Percentiles rank a stretch among this genome's conserved stretches.
phyloP scores from a whole-genome alignment of 2,329 filamentous ascomycete species.

The Diaporthe humulicola region DNA sequence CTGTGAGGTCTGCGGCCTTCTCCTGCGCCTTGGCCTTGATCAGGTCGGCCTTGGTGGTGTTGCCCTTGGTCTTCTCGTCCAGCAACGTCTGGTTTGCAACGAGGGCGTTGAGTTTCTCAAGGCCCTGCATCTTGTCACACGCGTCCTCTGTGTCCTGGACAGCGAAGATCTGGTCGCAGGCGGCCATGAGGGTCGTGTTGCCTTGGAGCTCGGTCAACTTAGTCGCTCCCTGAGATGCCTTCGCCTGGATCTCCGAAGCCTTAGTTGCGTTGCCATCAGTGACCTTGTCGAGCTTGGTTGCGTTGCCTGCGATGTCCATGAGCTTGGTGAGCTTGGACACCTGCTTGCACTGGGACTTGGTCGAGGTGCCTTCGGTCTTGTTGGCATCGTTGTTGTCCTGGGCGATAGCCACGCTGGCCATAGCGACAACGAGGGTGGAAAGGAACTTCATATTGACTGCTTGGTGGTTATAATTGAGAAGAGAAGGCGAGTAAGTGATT shows the following conservation, averaged over 20 bases:
- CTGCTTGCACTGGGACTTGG: slow-evolving; percentile 50
- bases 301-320: slow-evolving; percentile 51
- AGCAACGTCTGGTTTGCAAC: slow-evolving; percentile 46
- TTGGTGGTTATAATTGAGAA: neutral
- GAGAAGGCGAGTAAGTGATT: neutral
- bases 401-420: slow-evolving; percentile 45
- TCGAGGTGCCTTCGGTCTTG: slow-evolving; percentile 44
- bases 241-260: slow-evolving; percentile 52
- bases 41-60: slow-evolving; percentile 47
- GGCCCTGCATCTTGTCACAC: slow-evolving; percentile 47
- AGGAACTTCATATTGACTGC: slow-evolving; percentile 44
- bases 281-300: slow-evolving; percentile 50
- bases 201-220: slow-evolving; percentile 48
- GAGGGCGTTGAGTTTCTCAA: slow-evolving; percentile 46
- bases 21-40: slow-evolving; percentile 44
- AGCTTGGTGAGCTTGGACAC: slow-evolving; percentile 48
- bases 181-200: slow-evolving; percentile 53
- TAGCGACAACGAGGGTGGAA: slow-evolving; percentile 42
- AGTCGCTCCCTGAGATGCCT: slow-evolving; percentile 48
- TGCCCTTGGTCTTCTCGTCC: slow-evolving; percentile 44
- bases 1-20: slow-evolving; percentile 42
- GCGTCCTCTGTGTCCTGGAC: slow-evolving; percentile 45
- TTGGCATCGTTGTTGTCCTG: slow-evolving; percentile 46
- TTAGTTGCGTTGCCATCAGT: slow-evolving; percentile 53
- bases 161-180: slow-evolving; percentile 51